Base-by-base conservation (phyloP, 2,329 filamentous ascomycete genomes). In the Cladorrhinum sp. region DNA sequence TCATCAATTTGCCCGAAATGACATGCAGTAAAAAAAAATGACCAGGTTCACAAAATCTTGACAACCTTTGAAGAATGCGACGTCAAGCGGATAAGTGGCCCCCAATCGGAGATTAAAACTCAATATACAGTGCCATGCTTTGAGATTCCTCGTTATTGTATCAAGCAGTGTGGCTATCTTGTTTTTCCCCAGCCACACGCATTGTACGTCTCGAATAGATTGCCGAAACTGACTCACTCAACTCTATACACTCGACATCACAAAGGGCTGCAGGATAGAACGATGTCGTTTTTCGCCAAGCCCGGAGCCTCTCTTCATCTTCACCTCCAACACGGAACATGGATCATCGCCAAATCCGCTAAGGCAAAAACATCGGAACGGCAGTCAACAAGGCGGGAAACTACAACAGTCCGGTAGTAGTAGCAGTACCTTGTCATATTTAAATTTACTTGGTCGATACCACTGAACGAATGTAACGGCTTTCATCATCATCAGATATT, bases 41-140 rank as follows among this genome's bases (percentile, higher is more conserved):
- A 22, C n/a, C n/a, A 24, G 25, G 49, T 10, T 7, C 12, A 22
- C 2, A 20, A 49, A 49, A 7, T 9, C 9, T 27, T 24, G 22
- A 23, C 27, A 23, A 32, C 53, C 48, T 38, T 27, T 7, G 41
- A n/a, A 45, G 32, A 50, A n/a, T 67, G 59, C 60, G 45, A 66
- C 64, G 32, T 55, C 41, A 41, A 10, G 29, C 59, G 54, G 57
- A 41, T 50, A 18, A n/a, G 48, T n/a, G 27, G 8, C 32, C 9
- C 57, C 64, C 60, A 66, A 64, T 66, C 67, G 64, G 67, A 63
- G 60, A 65, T 65, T 64, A 62, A 59, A n/a, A 10, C 36, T 36
- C 58, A 67, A 65, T 66, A 61, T 68, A 49, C 60, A 49, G 54
- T 38, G 51, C 64, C 58, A 64, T 66, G 62, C 62, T 51, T 36